Evolutionary conservation across 75 land plant genomes (phyloP), one percentile per base, ranked within the genome.

Genomic region (Isoetes taiwanensis): DNA sequence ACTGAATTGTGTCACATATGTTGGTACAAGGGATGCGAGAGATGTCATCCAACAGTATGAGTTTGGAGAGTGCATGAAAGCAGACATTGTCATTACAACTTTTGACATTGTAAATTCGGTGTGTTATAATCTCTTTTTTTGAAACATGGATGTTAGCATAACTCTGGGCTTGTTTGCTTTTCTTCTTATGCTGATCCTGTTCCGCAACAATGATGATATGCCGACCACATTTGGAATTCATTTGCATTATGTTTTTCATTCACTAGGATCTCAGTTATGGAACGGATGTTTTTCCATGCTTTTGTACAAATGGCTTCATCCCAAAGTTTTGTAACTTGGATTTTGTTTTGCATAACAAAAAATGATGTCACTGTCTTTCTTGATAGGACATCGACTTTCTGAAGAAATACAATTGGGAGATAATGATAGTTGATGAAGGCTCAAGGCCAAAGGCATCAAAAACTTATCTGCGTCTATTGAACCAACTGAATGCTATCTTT

Each of bases 371-470:
- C n/a, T n/a, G n/a, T n/a, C n/a, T n/a, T n/a, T n/a, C n/a, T n/a
- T 52, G 32, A 9, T 72, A 86, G 85, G 95, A 87, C 46, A n/a
- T 78, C 27, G 76, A 76, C 2, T 14, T 34, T 19, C 39, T 83
- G 14, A 59, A 66, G 42, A 32, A 46, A 24, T 57, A 83, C 26
- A 66, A 62, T 8, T 86, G 90, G 84, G 87, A 75, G 64, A 77
- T 68, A 23, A 14, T 83, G 12, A 62, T 86, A 35, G 41, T 86
- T 56, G 88, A 86, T 73, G 84, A 86, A 40, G 70, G 64, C 25
- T 81, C 76, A 26, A 48, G 57, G 3, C 42, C 72, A 12, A 66
- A 57, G 9, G 52, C 67, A 28, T 58, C 58, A 4, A 73, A 62
- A 34, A 27, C 78, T 53, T 68, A 68, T 31, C n/a, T n/a, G n/a